phyloP scores from a whole-genome alignment of 352 stramenopile species.

The Pythium biforme region DNA sequence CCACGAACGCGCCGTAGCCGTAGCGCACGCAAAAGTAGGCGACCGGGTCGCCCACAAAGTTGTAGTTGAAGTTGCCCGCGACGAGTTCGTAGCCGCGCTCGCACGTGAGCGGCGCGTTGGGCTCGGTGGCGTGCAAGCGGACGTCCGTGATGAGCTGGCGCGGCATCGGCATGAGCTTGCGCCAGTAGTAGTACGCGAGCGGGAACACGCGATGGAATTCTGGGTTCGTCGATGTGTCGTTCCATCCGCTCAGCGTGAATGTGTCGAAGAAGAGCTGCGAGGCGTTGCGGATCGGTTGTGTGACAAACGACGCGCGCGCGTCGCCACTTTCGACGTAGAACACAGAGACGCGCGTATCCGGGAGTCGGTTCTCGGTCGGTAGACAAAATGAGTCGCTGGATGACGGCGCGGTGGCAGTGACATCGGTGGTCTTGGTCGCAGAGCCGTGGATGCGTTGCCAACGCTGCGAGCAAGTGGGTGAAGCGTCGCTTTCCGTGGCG shows the following conservation, averaged over 20 bases:
- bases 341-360: not conserved
- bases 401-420: not conserved
- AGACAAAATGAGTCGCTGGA: constrained; percentile 13
- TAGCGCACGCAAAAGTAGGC: constrained; percentile 12
- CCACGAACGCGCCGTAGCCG: not conserved
- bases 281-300: constrained; percentile 10
- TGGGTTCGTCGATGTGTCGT: not conserved
- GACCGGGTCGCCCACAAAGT: constrained; percentile 5
- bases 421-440: not conserved
- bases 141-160: constrained; percentile 9
- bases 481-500: not conserved
- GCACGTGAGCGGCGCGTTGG: not conserved
- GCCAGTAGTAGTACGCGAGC: constrained; percentile 22
- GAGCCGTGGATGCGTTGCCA: not conserved
- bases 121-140: not conserved
- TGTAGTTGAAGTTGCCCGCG: constrained; percentile 13
- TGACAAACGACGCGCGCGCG: constrained; percentile 13
- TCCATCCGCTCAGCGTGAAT: constrained; percentile 13
- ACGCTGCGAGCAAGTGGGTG: constrained; percentile 4
- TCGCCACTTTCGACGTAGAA: constrained; percentile 14
- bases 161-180: not conserved
- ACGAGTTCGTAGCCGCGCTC: not conserved
- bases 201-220: not conserved
- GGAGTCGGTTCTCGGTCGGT: not conserved
- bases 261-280: not conserved